Evolutionary conservation across 345 rosid genomes (phyloP).

Genomic region (Bretschneidera sinensis): DNA sequence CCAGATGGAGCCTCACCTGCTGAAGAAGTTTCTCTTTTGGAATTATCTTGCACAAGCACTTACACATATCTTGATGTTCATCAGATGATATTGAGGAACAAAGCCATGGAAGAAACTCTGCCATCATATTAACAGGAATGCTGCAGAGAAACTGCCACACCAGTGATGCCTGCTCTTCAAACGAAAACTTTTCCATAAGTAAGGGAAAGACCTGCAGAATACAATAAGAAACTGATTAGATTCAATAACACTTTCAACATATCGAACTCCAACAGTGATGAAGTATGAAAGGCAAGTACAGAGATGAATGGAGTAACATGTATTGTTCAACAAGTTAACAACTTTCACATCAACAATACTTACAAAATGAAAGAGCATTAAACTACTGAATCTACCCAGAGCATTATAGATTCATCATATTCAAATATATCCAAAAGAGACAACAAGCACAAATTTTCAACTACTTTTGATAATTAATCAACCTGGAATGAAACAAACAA

Average conservation of each 20-base stretch:
- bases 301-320: too few relatives aligned
- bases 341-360: too few relatives aligned
- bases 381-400: conserved; percentile 9
- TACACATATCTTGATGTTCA: conserved; percentile 52
- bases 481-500: conserved; percentile 1
- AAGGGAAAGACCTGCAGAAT: conserved; percentile 62
- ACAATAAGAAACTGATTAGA: conserved; percentile 18
- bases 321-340: background rate
- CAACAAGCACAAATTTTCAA: background rate
- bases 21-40: conserved; percentile 64
- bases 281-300: background rate
- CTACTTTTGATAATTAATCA: background rate
- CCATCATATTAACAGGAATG: conserved; percentile 74
- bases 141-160: conserved; percentile 89
- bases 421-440: background rate
- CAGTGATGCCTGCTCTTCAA: conserved; percentile 71
- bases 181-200: conserved; percentile 67
- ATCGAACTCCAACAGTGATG: conserved; percentile 1
- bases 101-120: conserved; percentile 83
- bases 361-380: conserved; percentile 2
- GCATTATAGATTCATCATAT: background rate
- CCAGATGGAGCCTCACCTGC: conserved; percentile 38
- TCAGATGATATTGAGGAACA: conserved; percentile 66
- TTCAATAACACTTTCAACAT: conserved; percentile 9
- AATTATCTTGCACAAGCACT: conserved; percentile 58